Percentiles rank a stretch among this genome's conserved stretches.
phyloP scores from a whole-genome alignment of 2,329 filamentous ascomycete genomes.

The Talaromyces sp. region DNA sequence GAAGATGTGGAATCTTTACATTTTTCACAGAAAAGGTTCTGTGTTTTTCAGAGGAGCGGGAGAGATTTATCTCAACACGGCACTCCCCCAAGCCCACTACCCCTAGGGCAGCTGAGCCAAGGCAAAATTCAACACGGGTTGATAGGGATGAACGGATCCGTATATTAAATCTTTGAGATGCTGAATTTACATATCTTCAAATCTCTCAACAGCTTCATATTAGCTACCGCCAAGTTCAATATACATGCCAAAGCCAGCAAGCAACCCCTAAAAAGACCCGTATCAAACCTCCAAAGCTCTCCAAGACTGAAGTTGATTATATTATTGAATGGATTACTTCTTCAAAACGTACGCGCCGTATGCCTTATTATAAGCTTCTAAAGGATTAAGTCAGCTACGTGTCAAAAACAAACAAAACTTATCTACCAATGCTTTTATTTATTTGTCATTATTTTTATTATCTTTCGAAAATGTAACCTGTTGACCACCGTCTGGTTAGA shows the following conservation, averaged over 20 bases:
- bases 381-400: no score
- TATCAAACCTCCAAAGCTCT: slow-evolving; percentile 15
- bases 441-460: no score
- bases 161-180: slow-evolving; percentile 17
- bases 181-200: slow-evolving; percentile 3
- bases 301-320: slow-evolving; percentile 15
- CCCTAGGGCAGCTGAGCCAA: no score
- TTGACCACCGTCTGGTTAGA: no score
- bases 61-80: no score
- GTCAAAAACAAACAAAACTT: no score
- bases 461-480: no score
- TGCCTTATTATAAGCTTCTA: slow-evolving; percentile 16
- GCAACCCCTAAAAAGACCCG: slow-evolving; percentile 15
- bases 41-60: no score
- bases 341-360: slow-evolving; percentile 14
- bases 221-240: slow-evolving; percentile 13
- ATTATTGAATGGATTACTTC: slow-evolving; percentile 19
- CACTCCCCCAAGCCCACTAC: no score
- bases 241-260: slow-evolving; percentile 17
- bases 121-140: background rate
- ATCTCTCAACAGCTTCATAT: slow-evolving; percentile 6
- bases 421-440: no score
- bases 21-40: no score
- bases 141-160: slow-evolving; percentile 37
- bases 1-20: no score